Evolutionary conservation across 257 asterid species (phyloP).

Genomic region (Solanum bulbocastanum): DNA sequence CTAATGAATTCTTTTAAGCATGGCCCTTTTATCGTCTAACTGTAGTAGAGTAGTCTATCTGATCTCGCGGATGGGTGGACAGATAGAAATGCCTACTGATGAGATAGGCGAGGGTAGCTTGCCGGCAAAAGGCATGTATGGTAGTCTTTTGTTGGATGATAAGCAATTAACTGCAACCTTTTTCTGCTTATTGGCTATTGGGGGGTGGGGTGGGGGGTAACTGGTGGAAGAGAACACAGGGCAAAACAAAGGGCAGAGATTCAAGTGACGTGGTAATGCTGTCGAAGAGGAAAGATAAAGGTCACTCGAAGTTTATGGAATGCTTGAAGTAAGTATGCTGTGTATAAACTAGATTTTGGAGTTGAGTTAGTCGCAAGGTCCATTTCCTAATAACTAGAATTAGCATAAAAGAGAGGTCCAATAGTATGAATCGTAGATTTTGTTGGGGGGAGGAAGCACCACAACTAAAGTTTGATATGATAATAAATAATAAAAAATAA

Average conservation of each 20-base stretch:
- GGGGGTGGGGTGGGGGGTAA: not conserved
- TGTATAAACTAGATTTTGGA: not conserved
- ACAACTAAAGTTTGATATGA: too few relatives aligned
- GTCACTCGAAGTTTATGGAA: not conserved
- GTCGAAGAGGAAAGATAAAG: not conserved
- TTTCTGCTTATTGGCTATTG: not conserved
- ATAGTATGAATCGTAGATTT: not conserved
- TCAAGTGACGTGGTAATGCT: not conserved
- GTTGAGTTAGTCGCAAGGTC: not conserved
- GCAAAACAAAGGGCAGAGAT: not conserved
- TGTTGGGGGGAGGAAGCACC: too few relatives aligned
- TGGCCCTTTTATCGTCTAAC: not conserved
- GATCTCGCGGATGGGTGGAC: not conserved
- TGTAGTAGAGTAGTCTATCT: not conserved
- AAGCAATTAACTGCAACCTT: not conserved
- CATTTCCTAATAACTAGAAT: not conserved
- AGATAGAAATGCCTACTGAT: not conserved
- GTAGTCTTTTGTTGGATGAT: not conserved
- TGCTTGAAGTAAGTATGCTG: not conserved
- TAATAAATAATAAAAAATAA: too few relatives aligned
- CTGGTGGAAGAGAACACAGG: not conserved
- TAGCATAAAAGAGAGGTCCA: not conserved
- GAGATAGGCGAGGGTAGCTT: not conserved
- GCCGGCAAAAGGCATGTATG: not conserved
- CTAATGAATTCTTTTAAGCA: not conserved